Conservation (phyloP, 768 basidiomycete genomes). For the Mrakia hoshinonis region DNA sequence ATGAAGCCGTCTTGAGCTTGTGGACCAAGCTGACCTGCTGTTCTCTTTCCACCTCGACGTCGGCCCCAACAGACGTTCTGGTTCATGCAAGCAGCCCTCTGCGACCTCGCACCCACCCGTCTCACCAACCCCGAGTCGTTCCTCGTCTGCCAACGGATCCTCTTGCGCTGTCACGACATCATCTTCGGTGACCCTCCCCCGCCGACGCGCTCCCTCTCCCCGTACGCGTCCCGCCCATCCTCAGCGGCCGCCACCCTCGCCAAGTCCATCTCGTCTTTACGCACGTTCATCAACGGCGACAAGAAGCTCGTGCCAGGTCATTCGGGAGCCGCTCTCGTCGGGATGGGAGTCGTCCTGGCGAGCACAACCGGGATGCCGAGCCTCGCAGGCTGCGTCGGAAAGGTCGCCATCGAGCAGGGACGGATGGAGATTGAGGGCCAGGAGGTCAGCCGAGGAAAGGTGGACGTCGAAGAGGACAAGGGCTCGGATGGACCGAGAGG, state of each 20-base stretch:
- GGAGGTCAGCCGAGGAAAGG: constrained; percentile 33
- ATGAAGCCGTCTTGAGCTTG: constrained; percentile 35
- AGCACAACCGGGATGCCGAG: constrained; percentile 64
- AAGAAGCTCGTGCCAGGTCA: constrained; percentile 58
- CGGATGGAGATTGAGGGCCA: constrained; percentile 27
- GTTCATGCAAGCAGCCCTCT: constrained; percentile 95
- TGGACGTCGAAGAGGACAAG: constrained; percentile 52
- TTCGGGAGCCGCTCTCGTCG: constrained; percentile 66
- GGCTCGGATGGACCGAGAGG: constrained; percentile 35
- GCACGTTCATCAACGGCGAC: constrained; percentile 30
- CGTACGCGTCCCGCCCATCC: constrained; percentile 10
- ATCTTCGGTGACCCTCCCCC: constrained; percentile 82
- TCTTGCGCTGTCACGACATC: constrained; percentile 88
- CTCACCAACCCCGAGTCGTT: constrained; percentile 67
- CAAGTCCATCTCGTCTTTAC: constrained; percentile 5
- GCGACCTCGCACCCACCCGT: constrained; percentile 56
- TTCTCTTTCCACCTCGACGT: constrained; percentile 8
- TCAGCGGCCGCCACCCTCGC: not conserved
- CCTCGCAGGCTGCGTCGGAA: constrained; percentile 63
- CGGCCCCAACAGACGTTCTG: constrained; percentile 71
- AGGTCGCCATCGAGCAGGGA: constrained; percentile 84
- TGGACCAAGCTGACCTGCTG: constrained; percentile 27
- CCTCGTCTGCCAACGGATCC: constrained; percentile 77
- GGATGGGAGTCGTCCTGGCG: constrained; percentile 72
- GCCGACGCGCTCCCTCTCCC: constrained; percentile 49